Evolutionary conservation across 257 asterid genomes (phyloP), one percentile per base, ranked within the genome.

Genomic region (Catharanthus roseus): DNA sequence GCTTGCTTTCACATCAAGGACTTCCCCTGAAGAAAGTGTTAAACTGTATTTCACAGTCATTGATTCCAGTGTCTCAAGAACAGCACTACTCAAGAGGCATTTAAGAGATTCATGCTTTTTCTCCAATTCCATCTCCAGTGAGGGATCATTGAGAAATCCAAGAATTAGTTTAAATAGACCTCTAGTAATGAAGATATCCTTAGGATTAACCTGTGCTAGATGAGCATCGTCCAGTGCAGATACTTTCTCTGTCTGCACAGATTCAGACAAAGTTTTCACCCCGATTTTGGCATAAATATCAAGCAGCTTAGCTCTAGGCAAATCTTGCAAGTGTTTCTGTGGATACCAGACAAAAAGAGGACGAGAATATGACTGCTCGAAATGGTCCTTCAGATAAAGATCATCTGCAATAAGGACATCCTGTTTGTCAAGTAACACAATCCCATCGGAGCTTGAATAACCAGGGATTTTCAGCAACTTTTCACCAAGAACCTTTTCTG

Each of bases 331-430:
- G 75, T 78, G 44, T 72, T 79, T 72, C 23, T 74, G 71, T 16
- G 85, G 85, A 44, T 71, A 81, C 85, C 85, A 77, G 53, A 81
- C 77, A 42, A 77, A 81, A 67, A 81, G 75, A 21, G 79, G 80
- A 26, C 38, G 75, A n/a, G 72, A 62, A 68, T 72, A 55, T 28
- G 63, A 33, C 33, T 68, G 66, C 60, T 51, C 73, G 26, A 81
- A 77, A 42, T 70, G 72, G 57, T 77, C 85, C 71, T 71, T 77
- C 74, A 77, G 69, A 67, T 45, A 71, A 45, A 81, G 82, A 77
- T 77, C 80, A 77, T 81, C 82, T 2, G 80, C 82, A 74, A 81
- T 74, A 45, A 81, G 73, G 47, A 77, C 82, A 41, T 77, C 80
- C 18, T 33, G 56, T 62, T 77, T 81, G 69, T 81, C 68, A 34